Evolutionary conservation across 192 early-diverging fungal species (phyloP).

Genomic region (Rhizophagus prolifer): DNA sequence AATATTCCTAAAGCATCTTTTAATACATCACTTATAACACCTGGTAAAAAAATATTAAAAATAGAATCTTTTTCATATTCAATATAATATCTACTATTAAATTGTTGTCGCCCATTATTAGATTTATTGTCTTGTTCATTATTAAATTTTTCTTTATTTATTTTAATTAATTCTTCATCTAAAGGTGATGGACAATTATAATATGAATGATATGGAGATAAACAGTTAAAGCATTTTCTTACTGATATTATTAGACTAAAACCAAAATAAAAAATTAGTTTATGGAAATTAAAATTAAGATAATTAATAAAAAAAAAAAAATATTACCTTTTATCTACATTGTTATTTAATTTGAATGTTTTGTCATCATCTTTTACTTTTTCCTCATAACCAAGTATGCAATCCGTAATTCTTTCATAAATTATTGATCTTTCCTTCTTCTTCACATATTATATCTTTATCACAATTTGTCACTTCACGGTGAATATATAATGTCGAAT

Average conservation of each 20-base stretch:
- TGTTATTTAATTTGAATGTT: not conserved
- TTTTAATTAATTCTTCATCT: not conserved
- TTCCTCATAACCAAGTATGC: not conserved
- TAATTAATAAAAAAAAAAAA: not conserved
- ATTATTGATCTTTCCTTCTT: not conserved
- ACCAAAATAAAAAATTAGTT: not conserved
- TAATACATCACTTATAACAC: constrained; percentile 11
- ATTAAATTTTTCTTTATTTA: constrained; percentile 10
- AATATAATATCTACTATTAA: constrained; percentile 11
- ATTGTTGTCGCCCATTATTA: not conserved
- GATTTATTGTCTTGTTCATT: not conserved
- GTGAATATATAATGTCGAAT: not conserved
- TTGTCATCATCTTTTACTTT: not conserved
- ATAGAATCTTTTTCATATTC: constrained; percentile 6
- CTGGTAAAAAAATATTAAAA: not conserved
- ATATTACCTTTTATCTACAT: not conserved
- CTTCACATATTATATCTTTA: not conserved
- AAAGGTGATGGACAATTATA: not conserved
- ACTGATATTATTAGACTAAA: not conserved
- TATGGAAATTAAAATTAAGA: not conserved
- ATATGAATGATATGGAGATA: not conserved
- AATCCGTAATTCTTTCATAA: not conserved
- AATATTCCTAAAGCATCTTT: constrained; percentile 19
- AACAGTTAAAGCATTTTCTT: constrained; percentile 21
- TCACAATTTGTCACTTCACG: not conserved